phyloP scores from a whole-genome alignment of 768 basidiomycete species.

The Kwoniella sp. region DNA sequence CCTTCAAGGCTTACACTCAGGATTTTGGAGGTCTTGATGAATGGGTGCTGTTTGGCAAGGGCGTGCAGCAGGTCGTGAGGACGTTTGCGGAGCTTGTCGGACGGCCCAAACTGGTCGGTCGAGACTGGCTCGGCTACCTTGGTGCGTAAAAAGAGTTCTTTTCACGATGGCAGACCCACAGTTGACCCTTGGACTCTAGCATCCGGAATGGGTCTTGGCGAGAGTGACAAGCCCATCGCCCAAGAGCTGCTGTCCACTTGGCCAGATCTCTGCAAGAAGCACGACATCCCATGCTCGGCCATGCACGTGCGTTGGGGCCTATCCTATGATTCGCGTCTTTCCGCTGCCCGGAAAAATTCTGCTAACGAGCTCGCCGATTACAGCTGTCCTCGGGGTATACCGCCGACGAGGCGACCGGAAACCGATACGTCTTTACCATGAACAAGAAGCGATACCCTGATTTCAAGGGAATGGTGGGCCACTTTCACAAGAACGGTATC shows the following conservation, averaged over 20 bases:
- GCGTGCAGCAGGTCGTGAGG: constrained; percentile 38
- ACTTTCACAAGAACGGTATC: constrained; percentile 52
- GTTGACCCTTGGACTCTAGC: constrained; percentile 9
- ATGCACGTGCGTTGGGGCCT: constrained; percentile 40
- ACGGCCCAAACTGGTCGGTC: constrained; percentile 41
- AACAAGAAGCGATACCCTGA: constrained; percentile 55
- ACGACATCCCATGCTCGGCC: constrained; percentile 54
- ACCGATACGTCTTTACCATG: constrained; percentile 50
- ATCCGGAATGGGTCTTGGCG: constrained; percentile 53
- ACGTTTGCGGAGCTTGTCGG: constrained; percentile 49
- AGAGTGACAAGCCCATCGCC: constrained; percentile 49
- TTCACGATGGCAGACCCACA: neutral
- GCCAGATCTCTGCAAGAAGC: constrained; percentile 51
- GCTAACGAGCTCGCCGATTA: neutral
- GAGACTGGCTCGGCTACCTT: constrained; percentile 53
- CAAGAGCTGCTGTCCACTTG: constrained; percentile 50
- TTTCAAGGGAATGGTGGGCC: constrained; percentile 47
- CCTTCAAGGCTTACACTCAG: constrained; percentile 48
- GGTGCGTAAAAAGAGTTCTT: constrained; percentile 24
- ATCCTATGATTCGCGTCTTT: neutral
- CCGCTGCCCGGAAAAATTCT: too few relatives aligned
- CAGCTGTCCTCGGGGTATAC: constrained; percentile 55
- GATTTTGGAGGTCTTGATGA: constrained; percentile 53
- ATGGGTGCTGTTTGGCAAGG: constrained; percentile 45
- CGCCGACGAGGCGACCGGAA: constrained; percentile 30